phyloP scores from a whole-genome alignment of 1,139 yeast species.

The Saccharomycopsis hybrid region DNA sequence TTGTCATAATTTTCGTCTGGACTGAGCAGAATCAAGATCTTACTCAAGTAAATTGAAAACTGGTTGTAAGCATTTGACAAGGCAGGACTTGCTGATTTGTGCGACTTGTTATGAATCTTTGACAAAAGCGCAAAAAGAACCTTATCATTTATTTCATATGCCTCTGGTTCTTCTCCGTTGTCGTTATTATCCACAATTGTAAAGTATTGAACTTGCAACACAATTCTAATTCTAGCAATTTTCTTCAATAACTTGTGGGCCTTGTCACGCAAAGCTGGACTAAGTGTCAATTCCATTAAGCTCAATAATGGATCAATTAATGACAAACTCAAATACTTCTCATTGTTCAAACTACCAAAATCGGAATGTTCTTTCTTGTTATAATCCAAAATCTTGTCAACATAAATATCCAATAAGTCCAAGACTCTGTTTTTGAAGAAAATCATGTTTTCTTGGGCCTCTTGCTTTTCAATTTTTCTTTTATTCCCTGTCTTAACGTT shows the following conservation, averaged over 20 bases:
- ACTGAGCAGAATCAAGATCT: slow-evolving; percentile 8
- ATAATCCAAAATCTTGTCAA: slow-evolving; percentile 40
- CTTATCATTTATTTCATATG: slow-evolving; percentile 26
- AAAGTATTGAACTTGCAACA: slow-evolving; percentile 22
- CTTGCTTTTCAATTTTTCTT: slow-evolving; percentile 61
- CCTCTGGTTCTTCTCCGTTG: slow-evolving; percentile 20
- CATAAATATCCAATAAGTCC: slow-evolving; percentile 65
- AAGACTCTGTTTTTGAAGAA: slow-evolving; percentile 73
- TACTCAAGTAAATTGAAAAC: slow-evolving; percentile 13
- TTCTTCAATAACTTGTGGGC: slow-evolving; percentile 68
- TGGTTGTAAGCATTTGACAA: slow-evolving; percentile 10
- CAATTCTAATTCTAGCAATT: slow-evolving; percentile 46
- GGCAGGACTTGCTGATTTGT: slow-evolving; percentile 39
- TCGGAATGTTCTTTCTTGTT: background rate
- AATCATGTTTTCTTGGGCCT: slow-evolving; percentile 74
- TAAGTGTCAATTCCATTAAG: slow-evolving; percentile 61
- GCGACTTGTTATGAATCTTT: slow-evolving; percentile 37
- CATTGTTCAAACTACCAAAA: slow-evolving; percentile 8
- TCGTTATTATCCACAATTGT: slow-evolving; percentile 11
- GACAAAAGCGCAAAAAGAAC: slow-evolving; percentile 21
- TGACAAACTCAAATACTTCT: slow-evolving; percentile 29
- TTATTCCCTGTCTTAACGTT: slow-evolving; percentile 52
- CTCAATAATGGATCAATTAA: slow-evolving; percentile 55
- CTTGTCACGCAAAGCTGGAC: slow-evolving; percentile 62
- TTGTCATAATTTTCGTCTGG: slow-evolving; percentile 6